Percentiles rank a stretch among this genome's conserved stretches.
phyloP scores from a whole-genome alignment of 352 stramenopile genomes.

The Achlya hypogyna region DNA sequence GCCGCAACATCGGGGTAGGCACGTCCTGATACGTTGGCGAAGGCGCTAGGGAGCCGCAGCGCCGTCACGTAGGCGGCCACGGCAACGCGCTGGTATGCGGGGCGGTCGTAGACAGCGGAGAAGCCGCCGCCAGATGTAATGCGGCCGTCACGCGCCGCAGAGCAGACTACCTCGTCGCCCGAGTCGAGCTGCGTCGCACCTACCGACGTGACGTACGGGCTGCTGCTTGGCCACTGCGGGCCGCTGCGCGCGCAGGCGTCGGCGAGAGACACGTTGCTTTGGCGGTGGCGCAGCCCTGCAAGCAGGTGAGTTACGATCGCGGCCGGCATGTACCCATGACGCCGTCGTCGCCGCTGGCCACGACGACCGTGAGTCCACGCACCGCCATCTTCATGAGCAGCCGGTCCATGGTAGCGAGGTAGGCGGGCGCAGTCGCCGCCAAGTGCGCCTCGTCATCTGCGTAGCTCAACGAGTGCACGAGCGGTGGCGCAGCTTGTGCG shows the following conservation, averaged over 20 bases:
- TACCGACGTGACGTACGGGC: slow-evolving; percentile 86
- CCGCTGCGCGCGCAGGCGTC: slow-evolving; percentile 53
- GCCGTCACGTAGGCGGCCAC: slow-evolving; percentile 55
- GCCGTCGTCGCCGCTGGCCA: slow-evolving; percentile 82
- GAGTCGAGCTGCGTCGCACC: slow-evolving; percentile 79
- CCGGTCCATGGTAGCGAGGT: slow-evolving; percentile 68
- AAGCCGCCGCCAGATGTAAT: slow-evolving; percentile 86
- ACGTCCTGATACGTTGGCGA: slow-evolving; percentile 70
- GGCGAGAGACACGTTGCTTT: slow-evolving; percentile 38
- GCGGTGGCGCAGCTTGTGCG: slow-evolving; percentile 48
- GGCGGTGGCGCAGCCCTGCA: slow-evolving; percentile 53
- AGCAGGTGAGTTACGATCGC: too few relatives aligned
- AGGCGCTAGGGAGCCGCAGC: slow-evolving; percentile 19
- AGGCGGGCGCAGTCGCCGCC: slow-evolving; percentile 51
- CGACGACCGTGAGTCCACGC: slow-evolving; percentile 75
- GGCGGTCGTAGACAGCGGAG: slow-evolving; percentile 65
- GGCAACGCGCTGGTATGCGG: slow-evolving; percentile 53
- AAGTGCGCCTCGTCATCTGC: slow-evolving; percentile 86
- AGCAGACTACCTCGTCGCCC: slow-evolving; percentile 59
- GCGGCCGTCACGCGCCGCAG: slow-evolving; percentile 44
- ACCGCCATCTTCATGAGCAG: slow-evolving; percentile 85
- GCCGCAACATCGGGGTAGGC: slow-evolving; percentile 85
- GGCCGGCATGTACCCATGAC: slow-evolving; percentile 25
- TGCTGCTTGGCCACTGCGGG: slow-evolving; percentile 65
- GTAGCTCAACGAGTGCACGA: slow-evolving; percentile 85